A percentile compares a stretch with the other conserved stretches of the same genome.
These are phyloP conservation scores for Vishniacozyma victoriae DNA, from an alignment of 768 basidiomycete genomes.

Conservation along the genomic window DNA sequence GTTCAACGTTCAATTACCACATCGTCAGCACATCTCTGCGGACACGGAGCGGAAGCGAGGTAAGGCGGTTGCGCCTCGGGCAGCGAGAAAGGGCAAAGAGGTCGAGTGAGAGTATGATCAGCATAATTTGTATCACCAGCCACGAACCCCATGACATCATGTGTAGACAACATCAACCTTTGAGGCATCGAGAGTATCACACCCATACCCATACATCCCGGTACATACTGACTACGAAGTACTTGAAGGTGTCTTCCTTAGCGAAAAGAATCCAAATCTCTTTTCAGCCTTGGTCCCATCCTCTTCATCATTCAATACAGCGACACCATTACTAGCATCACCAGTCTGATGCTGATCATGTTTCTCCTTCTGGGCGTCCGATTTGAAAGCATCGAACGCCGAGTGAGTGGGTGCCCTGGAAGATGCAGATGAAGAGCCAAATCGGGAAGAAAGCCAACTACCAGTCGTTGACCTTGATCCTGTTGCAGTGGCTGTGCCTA, in stretches of 20 bases:
- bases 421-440: background rate
- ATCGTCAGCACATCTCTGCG: background rate
- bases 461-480: background rate
- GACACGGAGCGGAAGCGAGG: constrained; percentile 5
- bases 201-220: too few species aligned
- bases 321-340: background rate
- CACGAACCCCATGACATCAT: too few species aligned
- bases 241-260: constrained; percentile 1
- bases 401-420: background rate
- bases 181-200: too few species aligned
- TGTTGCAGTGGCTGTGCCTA: background rate
- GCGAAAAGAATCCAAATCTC: constrained; percentile 17
- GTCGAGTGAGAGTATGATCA: background rate
- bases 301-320: background rate
- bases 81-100: background rate
- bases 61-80: constrained; percentile 1
- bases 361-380: too few species aligned
- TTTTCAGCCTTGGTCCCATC: background rate
- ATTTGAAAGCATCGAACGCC: background rate
- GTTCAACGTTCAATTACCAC: constrained; percentile 5
- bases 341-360: background rate
- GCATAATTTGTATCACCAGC: too few species aligned
- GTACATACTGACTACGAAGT: too few species aligned
- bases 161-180: too few species aligned
- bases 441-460: background rate